Evolutionary conservation across 1,284 basidiomycete species (phyloP).

Genomic region (Ustilago tritici): DNA sequence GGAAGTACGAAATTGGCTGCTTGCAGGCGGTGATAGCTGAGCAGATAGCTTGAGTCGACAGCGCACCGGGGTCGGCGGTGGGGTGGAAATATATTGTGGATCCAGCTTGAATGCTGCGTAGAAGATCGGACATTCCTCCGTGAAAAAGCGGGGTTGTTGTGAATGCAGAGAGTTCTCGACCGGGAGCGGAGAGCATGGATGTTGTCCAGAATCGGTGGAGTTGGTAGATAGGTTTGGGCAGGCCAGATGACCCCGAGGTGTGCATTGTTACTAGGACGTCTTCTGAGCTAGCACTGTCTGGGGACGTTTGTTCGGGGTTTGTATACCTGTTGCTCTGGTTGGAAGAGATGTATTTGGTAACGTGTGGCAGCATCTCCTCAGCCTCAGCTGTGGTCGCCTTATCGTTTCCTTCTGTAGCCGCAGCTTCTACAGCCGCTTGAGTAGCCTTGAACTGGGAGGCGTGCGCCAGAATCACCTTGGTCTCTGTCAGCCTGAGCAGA

Average conservation of each 20-base stretch:
- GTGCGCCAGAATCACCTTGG: slow-evolving; percentile 73
- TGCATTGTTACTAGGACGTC: slow-evolving; percentile 75
- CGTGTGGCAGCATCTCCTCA: slow-evolving; percentile 22
- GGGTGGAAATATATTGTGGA: slow-evolving; percentile 70
- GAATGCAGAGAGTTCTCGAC: slow-evolving; percentile 65
- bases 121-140: slow-evolving; percentile 71
- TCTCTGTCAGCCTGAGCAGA: slow-evolving; percentile 73
- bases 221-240: slow-evolving; percentile 71
- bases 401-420: background rate
- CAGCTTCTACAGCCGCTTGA: slow-evolving; percentile 18
- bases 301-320: too few species aligned
- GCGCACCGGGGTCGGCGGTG: slow-evolving; percentile 63
- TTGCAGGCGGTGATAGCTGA: slow-evolving; percentile 64
- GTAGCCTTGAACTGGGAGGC: slow-evolving; percentile 70
- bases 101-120: slow-evolving; percentile 70
- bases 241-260: slow-evolving; percentile 75
- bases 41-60: slow-evolving; percentile 68
- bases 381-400: background rate
- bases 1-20: slow-evolving; percentile 51
- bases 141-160: slow-evolving; percentile 72
- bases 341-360: background rate
- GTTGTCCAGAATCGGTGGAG: slow-evolving; percentile 62
- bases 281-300: slow-evolving; percentile 32
- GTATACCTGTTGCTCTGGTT: background rate
- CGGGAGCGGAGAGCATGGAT: slow-evolving; percentile 43